Base-by-base conservation (phyloP, 352 stramenopile species). In the Pythium aquatile region DNA sequence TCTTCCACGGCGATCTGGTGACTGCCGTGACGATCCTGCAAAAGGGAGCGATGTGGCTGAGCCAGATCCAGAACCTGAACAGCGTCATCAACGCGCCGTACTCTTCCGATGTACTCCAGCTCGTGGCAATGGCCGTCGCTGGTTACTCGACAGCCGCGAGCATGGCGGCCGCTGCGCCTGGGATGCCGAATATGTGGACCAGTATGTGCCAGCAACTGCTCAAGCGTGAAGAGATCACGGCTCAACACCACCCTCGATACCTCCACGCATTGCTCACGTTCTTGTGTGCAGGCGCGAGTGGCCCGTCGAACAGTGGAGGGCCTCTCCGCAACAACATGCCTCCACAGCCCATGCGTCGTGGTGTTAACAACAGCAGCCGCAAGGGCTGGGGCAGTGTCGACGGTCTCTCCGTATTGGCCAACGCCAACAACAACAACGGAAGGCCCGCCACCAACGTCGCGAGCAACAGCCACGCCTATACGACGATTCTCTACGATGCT, bases 81-180 rank as follows among this genome's bases (percentile, higher is more conserved):
- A 46, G 35, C 32, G 46, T 30, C 24, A 47, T 55, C n/a, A 32
- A 55, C 2, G 69, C 64, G 16, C 73, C 76, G 9, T 84, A 87
- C 52, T 84, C 82, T 16, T 65, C 85, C 1, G 88, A 96, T 55
- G 72, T 96, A 17, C 66, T 93, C n/a, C 83, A 94, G 63, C 79
- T 96, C n/a, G 87, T 93, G 7, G 88, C 88, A 0, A 96, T 96
- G 88, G 88, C 88, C 2, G 69, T 96, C 42, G 86, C 88, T 17
- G 88, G 88, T 0, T 96, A 93, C 60, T 88, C 86, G 48, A 77
- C 81, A 3, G 78, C 74, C 0, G 68, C 55, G 32, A 54, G n/a
- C 6, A 61, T 55, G 52, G 39, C 76, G 10, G 68, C 68, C n/a
- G 83, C 71, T 56, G 49, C 51, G 1, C 57, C 70, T 13, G 69